These are phyloP conservation scores for Neobulgaria alba DNA, from an alignment of 2,329 filamentous ascomycete species.

Conservation along the genomic window DNA sequence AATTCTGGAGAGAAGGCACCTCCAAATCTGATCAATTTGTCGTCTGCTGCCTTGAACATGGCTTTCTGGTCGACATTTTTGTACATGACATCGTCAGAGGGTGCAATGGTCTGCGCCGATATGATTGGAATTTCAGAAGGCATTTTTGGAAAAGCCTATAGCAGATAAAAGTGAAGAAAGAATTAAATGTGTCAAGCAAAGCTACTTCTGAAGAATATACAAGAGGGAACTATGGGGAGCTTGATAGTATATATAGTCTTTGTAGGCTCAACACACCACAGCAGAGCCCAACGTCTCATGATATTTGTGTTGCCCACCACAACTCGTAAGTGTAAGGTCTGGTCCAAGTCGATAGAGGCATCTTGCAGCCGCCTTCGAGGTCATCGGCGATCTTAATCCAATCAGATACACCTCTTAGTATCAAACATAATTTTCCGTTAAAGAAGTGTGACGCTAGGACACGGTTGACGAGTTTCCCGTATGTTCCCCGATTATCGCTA, in stretches of 20 bases:
- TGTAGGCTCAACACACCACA: not conserved
- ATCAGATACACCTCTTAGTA: no score
- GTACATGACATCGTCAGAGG: conserved; percentile 6
- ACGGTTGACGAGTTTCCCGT: no score
- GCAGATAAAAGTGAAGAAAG: not conserved
- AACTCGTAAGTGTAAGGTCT: not conserved
- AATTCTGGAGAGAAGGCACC: conserved; percentile 17
- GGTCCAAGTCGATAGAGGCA: no score
- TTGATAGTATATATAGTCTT: not conserved
- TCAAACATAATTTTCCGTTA: no score
- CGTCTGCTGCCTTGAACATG: conserved; percentile 8
- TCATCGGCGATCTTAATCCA: no score
- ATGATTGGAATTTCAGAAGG: not conserved
- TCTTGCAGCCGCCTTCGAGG: no score
- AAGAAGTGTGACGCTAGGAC: no score
- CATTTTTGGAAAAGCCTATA: not conserved
- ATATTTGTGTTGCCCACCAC: not conserved
- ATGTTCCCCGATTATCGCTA: no score
- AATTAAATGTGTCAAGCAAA: not conserved
- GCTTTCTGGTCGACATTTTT: conserved; percentile 7
- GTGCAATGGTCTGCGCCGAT: not conserved
- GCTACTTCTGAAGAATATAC: not conserved
- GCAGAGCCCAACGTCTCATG: not conserved
- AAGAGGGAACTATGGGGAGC: not conserved
- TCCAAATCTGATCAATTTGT: conserved; percentile 16